Evolutionary conservation across 352 stramenopile genomes (phyloP).

Genomic region (Phytopythium litorale): DNA sequence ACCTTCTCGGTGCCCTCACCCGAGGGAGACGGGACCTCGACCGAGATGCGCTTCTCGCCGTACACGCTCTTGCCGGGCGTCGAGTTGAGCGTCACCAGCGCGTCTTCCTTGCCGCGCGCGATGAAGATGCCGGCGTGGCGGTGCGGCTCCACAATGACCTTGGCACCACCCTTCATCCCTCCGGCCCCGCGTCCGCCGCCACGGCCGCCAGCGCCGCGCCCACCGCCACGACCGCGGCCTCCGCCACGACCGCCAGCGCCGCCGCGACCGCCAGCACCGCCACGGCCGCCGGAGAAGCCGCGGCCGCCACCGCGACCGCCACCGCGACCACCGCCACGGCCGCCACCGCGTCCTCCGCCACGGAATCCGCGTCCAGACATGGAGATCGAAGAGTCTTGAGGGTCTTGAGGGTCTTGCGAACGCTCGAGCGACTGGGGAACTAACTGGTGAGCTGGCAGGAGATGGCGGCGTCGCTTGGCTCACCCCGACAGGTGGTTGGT

Average conservation of each 20-base stretch:
- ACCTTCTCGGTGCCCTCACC: conserved; percentile 94
- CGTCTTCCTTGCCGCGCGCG: conserved; percentile 98
- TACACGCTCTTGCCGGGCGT: conserved; percentile 98
- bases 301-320: conserved; percentile 44
- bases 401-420: neutral
- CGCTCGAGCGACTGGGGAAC: neutral
- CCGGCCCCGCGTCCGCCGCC: conserved; percentile 58
- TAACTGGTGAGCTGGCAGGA: neutral
- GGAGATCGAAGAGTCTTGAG: conserved; percentile 10
- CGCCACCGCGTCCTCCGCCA: conserved; percentile 19
- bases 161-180: conserved; percentile 94
- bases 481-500: neutral
- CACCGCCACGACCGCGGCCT: conserved; percentile 34
- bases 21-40: conserved; percentile 92
- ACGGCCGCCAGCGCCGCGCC: conserved; percentile 52
- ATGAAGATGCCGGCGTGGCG: conserved; percentile 99
- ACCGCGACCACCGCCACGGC: conserved; percentile 25
- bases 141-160: conserved; percentile 98
- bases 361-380: conserved; percentile 66
- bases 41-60: conserved; percentile 98
- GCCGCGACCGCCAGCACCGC: conserved; percentile 44
- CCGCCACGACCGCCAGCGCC: conserved; percentile 36
- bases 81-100: conserved; percentile 98
- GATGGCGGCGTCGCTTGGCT: neutral
- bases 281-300: conserved; percentile 27